Base-by-base conservation (phyloP, 108 stramenopile genomes). In the Hondaea fermentalgiana region DNA sequence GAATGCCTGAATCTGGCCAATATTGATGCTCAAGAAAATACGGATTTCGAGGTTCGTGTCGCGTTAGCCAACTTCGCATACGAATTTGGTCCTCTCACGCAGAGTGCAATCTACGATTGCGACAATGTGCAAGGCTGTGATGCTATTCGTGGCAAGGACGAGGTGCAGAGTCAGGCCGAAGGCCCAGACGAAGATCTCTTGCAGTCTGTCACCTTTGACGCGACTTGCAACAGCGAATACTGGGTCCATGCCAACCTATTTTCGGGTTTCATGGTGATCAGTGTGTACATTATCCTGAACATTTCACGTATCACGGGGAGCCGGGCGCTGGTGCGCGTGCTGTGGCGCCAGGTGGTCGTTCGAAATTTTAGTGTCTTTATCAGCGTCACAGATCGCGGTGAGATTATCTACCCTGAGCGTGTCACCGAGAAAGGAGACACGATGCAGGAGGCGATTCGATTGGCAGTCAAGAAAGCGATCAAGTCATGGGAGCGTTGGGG, bases 181-280 rank as follows among this genome's bases (percentile, higher is more conserved):
- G 72, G 72, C 51, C 72, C 72, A 10, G 51, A 83, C 28, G 72
- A 83, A 53, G n/a, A 83, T 25, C 44, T 83, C 3, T 53, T 83
- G 49, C 6, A 5, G 28, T 51, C 72, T 53, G 72, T 53, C 8
- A 83, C 28, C 72, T 53, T 51, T 83, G 72, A 83, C 51, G 72
- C 72, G 42, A 16, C 72, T 6, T 83, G 72, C 72, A 10, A 10
- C 17, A 83, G 23, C 28, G 72, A 83, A n/a, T 51, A 83, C 28
- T 83, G 72, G 72, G 19, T 83, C 72, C 72, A 83, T 83, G 44
- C 72, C 44, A 47, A 83, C 12, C 49, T 83, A 16, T 83, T 83
- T 83, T 21, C 49, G 12, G 51, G 49, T 17, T 10, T 83, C n/a
- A 21, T 23, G 17, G 72, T 83, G 3, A 23, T 83, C 8, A 44